Evolutionary conservation across 257 asterid species (phyloP).

Genomic region (Solanum chmielewskii): DNA sequence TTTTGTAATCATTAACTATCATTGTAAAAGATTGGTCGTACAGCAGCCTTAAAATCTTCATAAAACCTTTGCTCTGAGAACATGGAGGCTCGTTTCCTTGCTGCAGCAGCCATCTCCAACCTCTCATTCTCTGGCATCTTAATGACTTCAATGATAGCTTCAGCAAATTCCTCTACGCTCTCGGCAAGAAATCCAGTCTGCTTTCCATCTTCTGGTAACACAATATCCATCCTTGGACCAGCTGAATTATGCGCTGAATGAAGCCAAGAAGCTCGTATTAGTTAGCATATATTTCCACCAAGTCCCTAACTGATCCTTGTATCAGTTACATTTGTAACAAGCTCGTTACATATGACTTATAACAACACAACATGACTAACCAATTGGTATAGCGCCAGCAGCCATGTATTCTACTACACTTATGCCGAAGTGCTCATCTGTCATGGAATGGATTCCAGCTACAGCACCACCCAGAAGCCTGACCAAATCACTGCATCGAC

Average conservation of each 20-base stretch:
- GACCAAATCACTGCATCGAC: slow-evolving; percentile 58
- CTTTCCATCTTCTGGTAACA: slow-evolving; percentile 62
- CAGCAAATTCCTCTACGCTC: slow-evolving; percentile 61
- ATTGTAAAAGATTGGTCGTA: slow-evolving; percentile 31
- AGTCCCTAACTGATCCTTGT: neutral
- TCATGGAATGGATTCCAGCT: slow-evolving; percentile 88
- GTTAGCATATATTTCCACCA: neutral
- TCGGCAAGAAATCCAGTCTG: slow-evolving; percentile 82
- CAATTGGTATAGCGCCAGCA: slow-evolving; percentile 89
- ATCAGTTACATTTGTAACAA: neutral
- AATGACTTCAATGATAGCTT: slow-evolving; percentile 44
- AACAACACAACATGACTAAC: slow-evolving; percentile 20
- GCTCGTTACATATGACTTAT: neutral
- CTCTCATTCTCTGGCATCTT: slow-evolving; percentile 53
- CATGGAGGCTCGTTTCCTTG: slow-evolving; percentile 64
- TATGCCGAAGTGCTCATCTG: slow-evolving; percentile 94
- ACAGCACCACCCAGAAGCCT: slow-evolving; percentile 75
- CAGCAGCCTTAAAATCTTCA: slow-evolving; percentile 66
- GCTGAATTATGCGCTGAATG: slow-evolving; percentile 85
- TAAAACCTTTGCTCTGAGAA: slow-evolving; percentile 78
- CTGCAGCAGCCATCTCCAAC: slow-evolving; percentile 68
- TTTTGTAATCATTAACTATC: slow-evolving; percentile 3
- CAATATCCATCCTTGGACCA: slow-evolving; percentile 93
- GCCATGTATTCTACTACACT: slow-evolving; percentile 97
- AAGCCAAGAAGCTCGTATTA: neutral